Evolutionary conservation across 2,329 filamentous ascomycete genomes (phyloP).

Genomic region (Pseudohalonectria lignicola): DNA sequence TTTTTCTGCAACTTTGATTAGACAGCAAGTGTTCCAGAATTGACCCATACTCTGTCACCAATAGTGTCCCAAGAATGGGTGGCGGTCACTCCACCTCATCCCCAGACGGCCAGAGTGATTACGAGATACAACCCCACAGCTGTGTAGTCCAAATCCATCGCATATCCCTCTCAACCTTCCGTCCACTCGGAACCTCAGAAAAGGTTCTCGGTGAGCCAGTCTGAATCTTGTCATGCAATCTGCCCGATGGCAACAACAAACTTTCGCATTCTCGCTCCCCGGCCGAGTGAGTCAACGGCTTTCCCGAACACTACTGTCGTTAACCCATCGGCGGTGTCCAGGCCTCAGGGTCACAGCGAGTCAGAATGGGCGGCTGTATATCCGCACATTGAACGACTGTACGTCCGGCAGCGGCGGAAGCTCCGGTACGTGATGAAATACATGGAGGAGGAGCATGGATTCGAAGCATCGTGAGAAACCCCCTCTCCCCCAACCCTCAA

Average conservation of each 20-base stretch:
- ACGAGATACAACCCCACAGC: no score
- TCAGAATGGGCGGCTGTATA: constrained; percentile 10
- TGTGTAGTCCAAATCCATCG: neutral
- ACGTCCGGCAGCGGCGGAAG: constrained; percentile 10
- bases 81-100: neutral
- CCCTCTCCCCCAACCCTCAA: neutral
- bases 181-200: neutral
- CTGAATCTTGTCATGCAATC: neutral
- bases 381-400: constrained; percentile 11
- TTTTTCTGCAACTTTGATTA: neutral
- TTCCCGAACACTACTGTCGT: neutral
- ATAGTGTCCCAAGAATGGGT: neutral
- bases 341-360: constrained; percentile 8
- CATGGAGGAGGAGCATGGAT: constrained; percentile 18
- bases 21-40: neutral
- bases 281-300: neutral
- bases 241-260: no score
- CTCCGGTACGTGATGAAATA: constrained; percentile 10
- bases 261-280: neutral
- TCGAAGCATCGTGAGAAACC: constrained; percentile 11
- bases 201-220: neutral
- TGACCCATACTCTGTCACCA: neutral
- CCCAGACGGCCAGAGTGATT: no score
- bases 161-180: neutral
- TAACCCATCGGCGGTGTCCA: no score